These are phyloP conservation scores for Orbilia brochopaga DNA, from an alignment of 2,329 filamentous ascomycete species.

Conservation along the genomic window DNA sequence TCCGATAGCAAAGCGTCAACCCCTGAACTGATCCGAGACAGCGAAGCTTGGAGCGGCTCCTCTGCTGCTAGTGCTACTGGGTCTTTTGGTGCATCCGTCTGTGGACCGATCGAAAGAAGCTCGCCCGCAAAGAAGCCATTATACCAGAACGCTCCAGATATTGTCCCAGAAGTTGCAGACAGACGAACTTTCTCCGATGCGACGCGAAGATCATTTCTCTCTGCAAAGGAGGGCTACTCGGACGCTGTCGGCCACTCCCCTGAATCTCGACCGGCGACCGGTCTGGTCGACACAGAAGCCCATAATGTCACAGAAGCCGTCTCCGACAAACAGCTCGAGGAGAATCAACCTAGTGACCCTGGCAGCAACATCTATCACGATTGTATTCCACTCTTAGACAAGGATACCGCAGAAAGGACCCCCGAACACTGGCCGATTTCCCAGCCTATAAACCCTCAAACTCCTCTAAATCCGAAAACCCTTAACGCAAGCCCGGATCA, in stretches of 20 bases:
- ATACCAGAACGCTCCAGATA: conserved; percentile 29
- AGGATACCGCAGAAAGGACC: background rate
- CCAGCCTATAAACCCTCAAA: background rate
- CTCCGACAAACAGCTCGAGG: conserved; percentile 17
- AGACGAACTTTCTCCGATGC: conserved; percentile 31
- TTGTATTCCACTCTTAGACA: conserved; percentile 48
- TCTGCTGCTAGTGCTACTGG: conserved; percentile 17
- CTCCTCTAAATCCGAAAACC: background rate
- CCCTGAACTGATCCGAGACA: conserved; percentile 38
- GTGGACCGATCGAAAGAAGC: conserved; percentile 28
- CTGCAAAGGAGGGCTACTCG: conserved; percentile 59
- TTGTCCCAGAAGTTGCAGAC: conserved; percentile 27
- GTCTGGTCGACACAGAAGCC: no score
- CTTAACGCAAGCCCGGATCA: background rate
- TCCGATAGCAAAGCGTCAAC: conserved; percentile 25
- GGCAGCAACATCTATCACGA: conserved; percentile 50
- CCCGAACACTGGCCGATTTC: background rate
- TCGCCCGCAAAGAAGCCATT: conserved; percentile 41
- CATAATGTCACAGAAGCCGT: conserved; percentile 5
- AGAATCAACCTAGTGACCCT: conserved; percentile 33
- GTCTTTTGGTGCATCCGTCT: conserved; percentile 21
- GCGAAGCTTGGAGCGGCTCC: conserved; percentile 27
- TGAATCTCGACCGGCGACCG: background rate
- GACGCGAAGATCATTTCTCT: conserved; percentile 58
- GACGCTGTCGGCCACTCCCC: background rate